Percentiles rank a stretch among this genome's conserved stretches.
Conservation (phyloP, 1,284 basidiomycete genomes). For the Gastroboletus turbinatus region DNA sequence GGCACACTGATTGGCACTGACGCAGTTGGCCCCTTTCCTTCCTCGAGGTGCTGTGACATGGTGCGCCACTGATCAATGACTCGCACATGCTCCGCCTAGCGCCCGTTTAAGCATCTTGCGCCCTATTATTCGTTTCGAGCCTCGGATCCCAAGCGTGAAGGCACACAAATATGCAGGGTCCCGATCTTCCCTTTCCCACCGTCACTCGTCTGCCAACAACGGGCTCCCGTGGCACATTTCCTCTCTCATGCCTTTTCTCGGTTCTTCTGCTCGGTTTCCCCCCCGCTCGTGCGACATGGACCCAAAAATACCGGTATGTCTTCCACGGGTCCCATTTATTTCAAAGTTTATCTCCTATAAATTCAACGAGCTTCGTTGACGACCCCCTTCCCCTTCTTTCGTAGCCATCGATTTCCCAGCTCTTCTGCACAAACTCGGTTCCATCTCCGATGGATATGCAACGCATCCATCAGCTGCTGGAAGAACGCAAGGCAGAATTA, state of each 20-base stretch:
- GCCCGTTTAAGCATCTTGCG: too few species aligned
- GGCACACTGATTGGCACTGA: constrained; percentile 9
- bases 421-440: constrained; percentile 30
- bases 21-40: too few species aligned
- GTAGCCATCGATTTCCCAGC: constrained; percentile 28
- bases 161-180: constrained; percentile 2
- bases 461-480: constrained; percentile 16
- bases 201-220: not conserved
- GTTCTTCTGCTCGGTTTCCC: not conserved
- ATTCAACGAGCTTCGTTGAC: not conserved
- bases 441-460: constrained; percentile 25
- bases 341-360: not conserved
- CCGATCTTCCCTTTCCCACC: not conserved
- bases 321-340: not conserved
- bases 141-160: not conserved
- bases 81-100: too few species aligned
- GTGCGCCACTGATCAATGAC: not conserved
- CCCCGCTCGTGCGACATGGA: not conserved
- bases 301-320: constrained; percentile 25
- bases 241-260: constrained; percentile 6
- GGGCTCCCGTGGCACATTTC: not conserved
- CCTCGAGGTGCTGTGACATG: too few species aligned
- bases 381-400: not conserved
- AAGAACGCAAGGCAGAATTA: constrained; percentile 19
- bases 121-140: too few species aligned